A percentile compares a stretch with the other conserved stretches of the same genome.
Evolutionary conservation across 192 early-diverging fungal species (phyloP).

Genomic region (Dissophora globulifera): DNA sequence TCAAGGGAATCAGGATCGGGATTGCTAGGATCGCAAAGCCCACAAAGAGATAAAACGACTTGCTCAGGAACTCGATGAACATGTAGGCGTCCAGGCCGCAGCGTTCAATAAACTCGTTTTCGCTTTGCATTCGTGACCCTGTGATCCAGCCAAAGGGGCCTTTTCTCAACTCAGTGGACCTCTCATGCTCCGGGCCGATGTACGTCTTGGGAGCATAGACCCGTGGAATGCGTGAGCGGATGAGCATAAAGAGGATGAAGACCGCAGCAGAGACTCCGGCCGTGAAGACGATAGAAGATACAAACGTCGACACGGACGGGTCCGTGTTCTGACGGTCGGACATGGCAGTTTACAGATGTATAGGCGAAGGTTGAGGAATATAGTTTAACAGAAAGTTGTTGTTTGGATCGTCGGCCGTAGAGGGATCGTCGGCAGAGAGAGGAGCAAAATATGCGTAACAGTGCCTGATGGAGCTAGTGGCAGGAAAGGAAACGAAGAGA

Average conservation of each 20-base stretch:
- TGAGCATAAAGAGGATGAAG: slow-evolving; percentile 69
- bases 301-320: slow-evolving; percentile 71
- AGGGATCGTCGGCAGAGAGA: too few species aligned
- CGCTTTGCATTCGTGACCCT: slow-evolving; percentile 57
- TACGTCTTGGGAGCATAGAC: slow-evolving; percentile 80
- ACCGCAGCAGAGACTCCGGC: slow-evolving; percentile 58
- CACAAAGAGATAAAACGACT: slow-evolving; percentile 71
- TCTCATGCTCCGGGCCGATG: slow-evolving; percentile 57
- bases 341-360: background rate
- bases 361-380: too few species aligned
- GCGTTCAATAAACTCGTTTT: slow-evolving; percentile 55
- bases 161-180: slow-evolving; percentile 45
- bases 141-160: slow-evolving; percentile 70
- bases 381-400: too few species aligned
- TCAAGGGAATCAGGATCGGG: slow-evolving; percentile 73
- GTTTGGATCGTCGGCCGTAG: too few species aligned
- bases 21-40: slow-evolving; percentile 62
- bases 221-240: slow-evolving; percentile 67
- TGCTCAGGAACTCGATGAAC: slow-evolving; percentile 74
- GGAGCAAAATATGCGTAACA: too few species aligned
- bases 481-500: too few species aligned
- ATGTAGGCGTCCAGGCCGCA: slow-evolving; percentile 80
- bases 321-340: slow-evolving; percentile 21
- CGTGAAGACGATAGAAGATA: slow-evolving; percentile 77
- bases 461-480: too few species aligned